Evolutionary conservation across 345 rosid genomes (phyloP).

Genomic region (Euphorbia tirucalli): DNA sequence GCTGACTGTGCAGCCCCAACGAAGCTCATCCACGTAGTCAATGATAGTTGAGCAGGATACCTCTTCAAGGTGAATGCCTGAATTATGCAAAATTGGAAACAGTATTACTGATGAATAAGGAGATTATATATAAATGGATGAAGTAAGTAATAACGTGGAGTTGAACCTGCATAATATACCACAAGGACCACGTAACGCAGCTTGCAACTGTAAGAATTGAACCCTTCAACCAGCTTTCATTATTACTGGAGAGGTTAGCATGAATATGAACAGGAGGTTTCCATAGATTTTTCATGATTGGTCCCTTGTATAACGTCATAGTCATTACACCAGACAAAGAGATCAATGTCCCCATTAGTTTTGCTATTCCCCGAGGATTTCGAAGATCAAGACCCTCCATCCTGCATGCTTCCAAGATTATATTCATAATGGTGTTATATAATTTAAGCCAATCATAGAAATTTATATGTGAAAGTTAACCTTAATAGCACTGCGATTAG

Average conservation of each 20-base stretch:
- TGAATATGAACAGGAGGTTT: slow-evolving; percentile 40
- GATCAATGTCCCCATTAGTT: slow-evolving; percentile 47
- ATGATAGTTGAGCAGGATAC: slow-evolving; percentile 62
- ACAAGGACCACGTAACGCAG: slow-evolving; percentile 56
- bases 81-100: too few species aligned
- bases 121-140: too few species aligned
- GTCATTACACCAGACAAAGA: slow-evolving; percentile 53
- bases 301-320: slow-evolving; percentile 61
- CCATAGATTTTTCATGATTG: slow-evolving; percentile 36
- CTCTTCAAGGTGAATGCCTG: slow-evolving; percentile 57
- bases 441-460: too few species aligned
- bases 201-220: slow-evolving; percentile 55
- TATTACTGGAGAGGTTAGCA: slow-evolving; percentile 22
- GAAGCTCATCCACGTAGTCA: slow-evolving; percentile 62
- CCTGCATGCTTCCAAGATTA: too few species aligned
- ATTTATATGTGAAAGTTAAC: slow-evolving; percentile 2
- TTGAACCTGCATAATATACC: slow-evolving; percentile 84
- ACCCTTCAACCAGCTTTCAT: slow-evolving; percentile 59
- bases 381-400: slow-evolving; percentile 54
- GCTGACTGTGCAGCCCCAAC: slow-evolving; percentile 65
- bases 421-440: too few species aligned
- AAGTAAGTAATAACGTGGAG: too few species aligned
- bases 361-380: slow-evolving; percentile 50
- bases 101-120: too few species aligned
- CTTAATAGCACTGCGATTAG: slow-evolving; percentile 28